phyloP scores from a whole-genome alignment of 148 eudicot genomes.

The Spergularia bocconei region DNA sequence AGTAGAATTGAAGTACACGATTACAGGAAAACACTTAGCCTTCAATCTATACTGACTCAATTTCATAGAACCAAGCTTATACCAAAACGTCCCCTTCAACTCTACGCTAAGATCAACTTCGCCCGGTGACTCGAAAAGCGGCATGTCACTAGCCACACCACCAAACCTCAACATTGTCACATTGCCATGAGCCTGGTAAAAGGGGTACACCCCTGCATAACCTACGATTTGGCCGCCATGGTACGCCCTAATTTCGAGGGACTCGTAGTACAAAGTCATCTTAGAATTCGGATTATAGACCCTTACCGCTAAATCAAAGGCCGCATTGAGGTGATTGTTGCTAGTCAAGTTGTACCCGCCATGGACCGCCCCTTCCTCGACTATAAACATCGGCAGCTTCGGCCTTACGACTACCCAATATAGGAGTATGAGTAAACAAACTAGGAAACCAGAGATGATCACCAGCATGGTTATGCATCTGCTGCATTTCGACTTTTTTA shows the following conservation, averaged over 20 bases:
- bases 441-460: not conserved
- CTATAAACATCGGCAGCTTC: constrained; percentile 6
- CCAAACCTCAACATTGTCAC: constrained; percentile 3
- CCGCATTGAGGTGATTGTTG: constrained; percentile 18
- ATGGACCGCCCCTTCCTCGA: constrained; percentile 4
- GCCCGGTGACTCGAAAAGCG: constrained; percentile 12
- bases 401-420: constrained; percentile 13
- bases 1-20: constrained; percentile 8
- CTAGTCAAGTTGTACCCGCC: constrained; percentile 7
- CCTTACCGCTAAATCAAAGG: constrained; percentile 14
- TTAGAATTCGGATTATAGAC: constrained; percentile 16
- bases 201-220: constrained; percentile 9
- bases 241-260: constrained; percentile 14
- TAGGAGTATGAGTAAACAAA: not conserved
- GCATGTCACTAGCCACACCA: constrained; percentile 13
- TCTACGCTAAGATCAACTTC: constrained; percentile 13
- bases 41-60: not conserved
- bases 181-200: not conserved
- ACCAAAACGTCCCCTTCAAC: constrained; percentile 18
- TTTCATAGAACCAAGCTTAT: constrained; percentile 2
- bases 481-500: not conserved
- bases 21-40: constrained; percentile 17
- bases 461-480: not conserved
- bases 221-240: constrained; percentile 15
- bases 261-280: constrained; percentile 9